Base-by-base conservation (phyloP, 768 basidiomycete species). In the Trametes meyenii region DNA sequence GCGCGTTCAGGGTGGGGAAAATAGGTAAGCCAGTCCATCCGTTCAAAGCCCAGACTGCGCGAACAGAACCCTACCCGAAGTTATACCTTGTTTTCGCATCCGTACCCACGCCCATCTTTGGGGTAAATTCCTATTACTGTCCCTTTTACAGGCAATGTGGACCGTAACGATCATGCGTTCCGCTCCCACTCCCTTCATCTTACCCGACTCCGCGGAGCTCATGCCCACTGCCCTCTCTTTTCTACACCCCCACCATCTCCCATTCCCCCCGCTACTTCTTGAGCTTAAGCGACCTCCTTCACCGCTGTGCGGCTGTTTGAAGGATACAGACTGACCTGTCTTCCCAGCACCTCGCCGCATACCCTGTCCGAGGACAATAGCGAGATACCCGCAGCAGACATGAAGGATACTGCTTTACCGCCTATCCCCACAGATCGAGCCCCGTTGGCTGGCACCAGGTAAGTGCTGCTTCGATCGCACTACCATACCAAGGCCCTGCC, bases 331-430 rank as follows among this genome's bases (percentile, higher is more conserved):
- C 48, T 58, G 16, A 49, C 38, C 35, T 40, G 21, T 33, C 50
- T 23, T 26, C 13, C 12, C 23, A 51, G 39, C 26, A 35, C 43
- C 10, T 38, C n/a, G 16, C 5, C n/a, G 2, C 16, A 42, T 50
- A 62, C 48, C 55, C 51, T 43, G 6, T 35, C 43, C 29, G 50
- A 6, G 10, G 7, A 40, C 61, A 17, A n/a, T 23, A 19, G 26
- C 29, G 12, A 29, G 11, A 58, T 57, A 55, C 46, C 60, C 48
- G 12, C 19, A 16, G 24, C 42, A 7, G 24, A 43, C 29, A 62
- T 62, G 55, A 62, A 62, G 50, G 49, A 57, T 11, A 38, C 55
- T 36, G 42, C 61, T 19, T 42, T 62, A 6, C 61, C 61, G 19
- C 36, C 61, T 8, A 12, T 62, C 3, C 61, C 61, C 10, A 29